Conservation (phyloP, 2,329 filamentous ascomycete genomes). For the Colletotrichum coccodes region DNA sequence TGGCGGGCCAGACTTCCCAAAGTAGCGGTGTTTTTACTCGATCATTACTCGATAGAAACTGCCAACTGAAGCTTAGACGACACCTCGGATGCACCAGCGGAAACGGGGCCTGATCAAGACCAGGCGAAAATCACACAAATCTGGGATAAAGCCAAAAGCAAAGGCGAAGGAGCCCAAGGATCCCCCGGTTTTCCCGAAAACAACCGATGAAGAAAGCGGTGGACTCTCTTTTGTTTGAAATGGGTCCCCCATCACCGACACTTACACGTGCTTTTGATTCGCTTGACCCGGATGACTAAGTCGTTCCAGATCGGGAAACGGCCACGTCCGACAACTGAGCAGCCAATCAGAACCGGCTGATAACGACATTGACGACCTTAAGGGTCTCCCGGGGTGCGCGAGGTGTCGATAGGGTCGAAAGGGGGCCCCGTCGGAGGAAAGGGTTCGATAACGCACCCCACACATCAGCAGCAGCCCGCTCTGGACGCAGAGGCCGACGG, state of each 20-base stretch:
- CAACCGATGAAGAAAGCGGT: conserved; percentile 11
- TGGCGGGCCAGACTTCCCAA: conserved; percentile 10
- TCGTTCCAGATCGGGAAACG: conserved; percentile 16
- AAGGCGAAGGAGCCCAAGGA: neutral
- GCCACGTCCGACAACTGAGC: conserved; percentile 14
- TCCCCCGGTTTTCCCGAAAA: conserved; percentile 10
- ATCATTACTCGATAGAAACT: conserved; percentile 59
- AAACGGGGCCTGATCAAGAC: neutral
- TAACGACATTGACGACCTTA: conserved; percentile 29
- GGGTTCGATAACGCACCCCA: conserved; percentile 27
- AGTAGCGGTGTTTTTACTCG: conserved; percentile 47
- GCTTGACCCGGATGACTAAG: conserved; percentile 5
- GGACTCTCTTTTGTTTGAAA: neutral
- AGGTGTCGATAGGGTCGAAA: neutral
- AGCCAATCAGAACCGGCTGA: conserved; percentile 25
- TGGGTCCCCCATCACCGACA: neutral
- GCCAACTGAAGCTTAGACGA: conserved; percentile 29
- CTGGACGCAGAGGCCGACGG: neutral
- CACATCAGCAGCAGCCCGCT: neutral
- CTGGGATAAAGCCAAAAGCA: neutral
- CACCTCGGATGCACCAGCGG: conserved; percentile 2
- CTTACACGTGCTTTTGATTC: conserved; percentile 11
- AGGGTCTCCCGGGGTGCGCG: conserved; percentile 19
- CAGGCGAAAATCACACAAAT: neutral
- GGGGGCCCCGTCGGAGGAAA: neutral